Conservation (phyloP, 192 early-diverging fungal genomes). For the Coemansia guatemalensis region DNA sequence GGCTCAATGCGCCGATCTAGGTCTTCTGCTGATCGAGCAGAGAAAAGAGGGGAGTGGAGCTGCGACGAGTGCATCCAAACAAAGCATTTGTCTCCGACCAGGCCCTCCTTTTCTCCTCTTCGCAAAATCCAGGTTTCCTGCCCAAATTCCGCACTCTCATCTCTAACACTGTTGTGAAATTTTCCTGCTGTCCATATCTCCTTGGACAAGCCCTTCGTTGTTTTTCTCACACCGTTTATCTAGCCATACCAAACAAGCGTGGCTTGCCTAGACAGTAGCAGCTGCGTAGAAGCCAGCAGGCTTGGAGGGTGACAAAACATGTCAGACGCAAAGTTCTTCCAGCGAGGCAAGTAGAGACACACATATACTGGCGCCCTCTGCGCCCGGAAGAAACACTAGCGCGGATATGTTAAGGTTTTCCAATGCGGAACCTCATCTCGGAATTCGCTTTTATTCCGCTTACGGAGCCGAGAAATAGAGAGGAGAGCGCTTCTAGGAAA, state of each 20-base stretch:
- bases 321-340: slow-evolving; percentile 80
- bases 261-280: not conserved
- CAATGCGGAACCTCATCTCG: not conserved
- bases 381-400: not conserved
- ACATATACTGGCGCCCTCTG: not conserved
- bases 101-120: not conserved
- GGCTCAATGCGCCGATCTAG: not conserved
- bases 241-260: not conserved
- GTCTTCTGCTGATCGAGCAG: not conserved
- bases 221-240: not conserved
- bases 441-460: not conserved
- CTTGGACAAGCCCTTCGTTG: not conserved
- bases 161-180: not conserved
- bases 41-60: not conserved
- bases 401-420: not conserved
- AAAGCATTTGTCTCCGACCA: not conserved
- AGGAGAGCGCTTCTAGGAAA: not conserved
- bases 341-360: slow-evolving; percentile 60
- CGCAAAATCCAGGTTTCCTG: not conserved
- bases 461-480: not conserved
- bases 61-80: not conserved
- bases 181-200: not conserved
- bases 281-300: not conserved
- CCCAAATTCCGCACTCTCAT: not conserved
- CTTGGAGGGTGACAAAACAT: slow-evolving; percentile 29